Base-by-base conservation (phyloP, 1,139 yeast genomes). In the Lodderomyces theae region DNA sequence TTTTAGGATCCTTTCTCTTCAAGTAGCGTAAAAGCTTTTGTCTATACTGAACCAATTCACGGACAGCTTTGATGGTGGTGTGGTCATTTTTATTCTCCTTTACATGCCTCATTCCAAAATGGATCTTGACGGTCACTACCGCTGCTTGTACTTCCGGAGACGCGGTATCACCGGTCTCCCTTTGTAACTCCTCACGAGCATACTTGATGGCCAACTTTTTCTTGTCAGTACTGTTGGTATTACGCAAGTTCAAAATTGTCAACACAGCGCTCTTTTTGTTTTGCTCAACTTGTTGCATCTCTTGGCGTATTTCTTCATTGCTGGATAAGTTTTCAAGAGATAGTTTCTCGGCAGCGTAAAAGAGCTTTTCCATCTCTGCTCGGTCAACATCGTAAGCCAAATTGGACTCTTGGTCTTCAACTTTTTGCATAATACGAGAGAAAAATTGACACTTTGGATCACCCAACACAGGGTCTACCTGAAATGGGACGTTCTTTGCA, bases 121-220 rank as follows among this genome's bases (percentile, higher is more conserved):
- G 88, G 51, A 92, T 87, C 54, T 79, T 79, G 42, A 87, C 82
- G 1, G 97, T 88, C 65, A 83, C 67, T 23, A 87, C 77, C 2
- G 97, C 97, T 1, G 97, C 96, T 62, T 90, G 97, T 22, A 89
- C 97, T 64, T 90, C 97, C 38, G 96, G 81, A 0, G 96, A 86
- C 1, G 95, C 97, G 0, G 97, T 87, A 59, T 92, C 97, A 39
- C 96, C 96, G 38, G 82, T 88, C 48, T 77, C 74, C 56, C 96
- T 76, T 51, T 79, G 81, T 61, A 92, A 89, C 63, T 89, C 97
- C 51, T 76, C 66, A 41, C 80, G 74, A 1, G 97, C 96, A 43
- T 84, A 61, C 39, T 64, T 63, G 6, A 79, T 67, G 17, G 90
- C 87, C 51, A 79, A 60, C 50, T 77, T 77, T 57, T 75, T 71